phyloP scores from a whole-genome alignment of 768 basidiomycete genomes.

The Lentinula raphanica region DNA sequence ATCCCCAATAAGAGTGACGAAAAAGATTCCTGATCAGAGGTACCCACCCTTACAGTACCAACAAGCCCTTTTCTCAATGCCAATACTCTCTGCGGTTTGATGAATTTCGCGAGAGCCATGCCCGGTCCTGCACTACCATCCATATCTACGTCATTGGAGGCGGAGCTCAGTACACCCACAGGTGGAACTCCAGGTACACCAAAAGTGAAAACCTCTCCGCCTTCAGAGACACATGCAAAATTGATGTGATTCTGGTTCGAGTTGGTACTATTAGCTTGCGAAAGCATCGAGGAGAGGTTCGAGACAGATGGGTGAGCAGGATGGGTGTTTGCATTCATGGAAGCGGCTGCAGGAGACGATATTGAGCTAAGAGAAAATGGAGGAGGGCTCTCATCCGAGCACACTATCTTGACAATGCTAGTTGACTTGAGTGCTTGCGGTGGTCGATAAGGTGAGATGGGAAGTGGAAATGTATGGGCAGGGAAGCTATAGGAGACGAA shows the following conservation, averaged over 20 bases:
- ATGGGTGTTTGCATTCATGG: neutral
- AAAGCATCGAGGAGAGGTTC: constrained; percentile 1
- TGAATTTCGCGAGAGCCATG: constrained; percentile 26
- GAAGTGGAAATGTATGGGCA: constrained; percentile 66
- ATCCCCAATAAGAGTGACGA: neutral
- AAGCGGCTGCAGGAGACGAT: neutral
- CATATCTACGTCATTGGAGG: neutral
- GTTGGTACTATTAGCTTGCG: neutral
- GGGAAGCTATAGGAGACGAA: constrained; percentile 53
- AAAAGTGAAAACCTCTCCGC: constrained; percentile 90
- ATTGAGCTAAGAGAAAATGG: constrained; percentile 60
- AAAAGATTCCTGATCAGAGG: too few relatives aligned
- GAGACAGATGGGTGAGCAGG: neutral
- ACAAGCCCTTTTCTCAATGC: constrained; percentile 82
- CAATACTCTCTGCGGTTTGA: constrained; percentile 90
- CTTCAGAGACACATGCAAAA: constrained; percentile 7
- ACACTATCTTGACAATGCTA: constrained; percentile 72
- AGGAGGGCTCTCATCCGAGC: constrained; percentile 75
- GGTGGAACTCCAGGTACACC: constrained; percentile 31
- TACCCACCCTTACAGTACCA: constrained; percentile 54
- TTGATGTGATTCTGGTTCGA: neutral
- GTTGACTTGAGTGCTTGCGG: constrained; percentile 69
- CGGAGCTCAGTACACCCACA: neutral
- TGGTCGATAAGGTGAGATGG: constrained; percentile 75
- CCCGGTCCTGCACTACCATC: neutral